Evolutionary conservation across 345 rosid species (phyloP).

Genomic region (Sisymbrium altissimum): DNA sequence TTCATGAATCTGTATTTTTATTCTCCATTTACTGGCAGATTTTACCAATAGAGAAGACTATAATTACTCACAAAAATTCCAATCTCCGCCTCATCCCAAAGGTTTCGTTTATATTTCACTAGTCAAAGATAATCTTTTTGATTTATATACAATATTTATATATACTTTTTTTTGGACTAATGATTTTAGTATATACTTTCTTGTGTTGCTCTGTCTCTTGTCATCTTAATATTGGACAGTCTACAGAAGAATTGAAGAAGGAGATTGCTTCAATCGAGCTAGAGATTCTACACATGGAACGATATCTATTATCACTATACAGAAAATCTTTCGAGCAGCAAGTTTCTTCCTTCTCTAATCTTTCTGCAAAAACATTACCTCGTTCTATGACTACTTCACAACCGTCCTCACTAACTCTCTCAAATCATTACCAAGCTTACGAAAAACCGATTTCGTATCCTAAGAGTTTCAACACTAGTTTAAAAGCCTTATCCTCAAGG

Average conservation of each 20-base stretch:
- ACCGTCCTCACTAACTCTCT: conserved; percentile 12
- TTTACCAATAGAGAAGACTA: conserved; percentile 40
- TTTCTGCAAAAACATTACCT: conserved; percentile 27
- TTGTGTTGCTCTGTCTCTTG: neutral
- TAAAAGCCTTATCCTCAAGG: conserved; percentile 41
- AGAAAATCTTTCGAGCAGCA: conserved; percentile 62
- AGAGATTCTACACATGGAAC: conserved; percentile 66
- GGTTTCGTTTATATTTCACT: neutral
- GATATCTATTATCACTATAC: conserved; percentile 65
- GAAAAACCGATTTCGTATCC: conserved; percentile 38
- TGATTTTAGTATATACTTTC: neutral
- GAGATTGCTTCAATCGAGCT: conserved; percentile 68
- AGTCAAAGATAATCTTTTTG: neutral
- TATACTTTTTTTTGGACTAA: no score
- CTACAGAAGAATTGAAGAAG: conserved; percentile 55
- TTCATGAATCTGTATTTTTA: neutral
- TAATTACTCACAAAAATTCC: conserved; percentile 32
- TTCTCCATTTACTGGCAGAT: conserved; percentile 32
- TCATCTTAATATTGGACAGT: conserved; percentile 34
- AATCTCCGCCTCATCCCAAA: conserved; percentile 8
- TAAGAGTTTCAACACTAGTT: conserved; percentile 37
- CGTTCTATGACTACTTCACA: conserved; percentile 31
- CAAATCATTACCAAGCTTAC: conserved; percentile 37
- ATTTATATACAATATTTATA: no score
- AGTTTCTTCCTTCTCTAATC: conserved; percentile 33